Conservation (phyloP, 2,329 filamentous ascomycete species). For the Emericellopsis cladophorae region DNA sequence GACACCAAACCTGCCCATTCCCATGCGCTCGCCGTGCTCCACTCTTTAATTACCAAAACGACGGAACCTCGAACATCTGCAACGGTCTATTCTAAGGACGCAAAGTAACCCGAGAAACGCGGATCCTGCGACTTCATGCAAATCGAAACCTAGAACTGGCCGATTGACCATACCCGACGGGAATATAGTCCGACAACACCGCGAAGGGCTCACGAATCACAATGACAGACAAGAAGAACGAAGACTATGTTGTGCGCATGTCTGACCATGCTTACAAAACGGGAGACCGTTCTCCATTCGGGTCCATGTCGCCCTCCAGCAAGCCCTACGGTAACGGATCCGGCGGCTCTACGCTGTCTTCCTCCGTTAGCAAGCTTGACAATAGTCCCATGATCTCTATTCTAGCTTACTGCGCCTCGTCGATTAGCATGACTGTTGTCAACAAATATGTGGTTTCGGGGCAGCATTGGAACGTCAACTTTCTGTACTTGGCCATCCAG, state of each 20-base stretch:
- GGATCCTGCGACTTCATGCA: no score
- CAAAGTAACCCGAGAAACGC: no score
- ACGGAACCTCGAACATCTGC: no score
- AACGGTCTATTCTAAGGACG: no score
- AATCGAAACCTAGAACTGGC: no score
- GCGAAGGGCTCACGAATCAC: neutral
- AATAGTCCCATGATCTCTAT: conserved; percentile 75
- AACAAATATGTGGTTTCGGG: conserved; percentile 98
- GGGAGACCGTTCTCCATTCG: conserved; percentile 39
- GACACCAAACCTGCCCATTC: no score
- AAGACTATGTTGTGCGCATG: conserved; percentile 63
- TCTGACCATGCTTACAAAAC: conserved; percentile 41
- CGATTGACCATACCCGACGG: no score
- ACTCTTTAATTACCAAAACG: no score
- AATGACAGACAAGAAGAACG: conserved; percentile 87
- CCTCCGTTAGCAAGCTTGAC: conserved; percentile 38
- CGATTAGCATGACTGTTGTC: conserved; percentile 99
- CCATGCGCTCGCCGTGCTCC: no score
- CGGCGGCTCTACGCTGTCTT: conserved; percentile 3
- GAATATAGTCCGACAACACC: no score
- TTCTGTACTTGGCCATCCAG: conserved; percentile 87
- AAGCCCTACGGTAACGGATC: conserved; percentile 7
- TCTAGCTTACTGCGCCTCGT: conserved; percentile 81
- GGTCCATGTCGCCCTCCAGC: conserved; percentile 14
- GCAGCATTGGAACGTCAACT: conserved; percentile 85